These are phyloP conservation scores for Backusella luteola DNA, from an alignment of 192 early-diverging fungal species.

Conservation along the genomic window DNA sequence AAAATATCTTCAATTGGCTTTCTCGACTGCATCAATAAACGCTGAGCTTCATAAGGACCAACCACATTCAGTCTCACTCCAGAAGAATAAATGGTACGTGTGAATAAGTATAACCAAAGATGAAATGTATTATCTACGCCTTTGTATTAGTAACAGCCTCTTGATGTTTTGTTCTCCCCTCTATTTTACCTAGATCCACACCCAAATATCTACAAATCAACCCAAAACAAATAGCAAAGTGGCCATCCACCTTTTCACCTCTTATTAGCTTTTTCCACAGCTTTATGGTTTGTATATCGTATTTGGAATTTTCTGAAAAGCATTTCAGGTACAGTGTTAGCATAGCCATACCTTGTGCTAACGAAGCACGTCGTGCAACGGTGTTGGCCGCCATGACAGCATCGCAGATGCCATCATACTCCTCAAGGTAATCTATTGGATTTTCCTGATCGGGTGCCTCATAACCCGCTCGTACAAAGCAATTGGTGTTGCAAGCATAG, in stretches of 20 bases:
- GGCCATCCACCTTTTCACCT: slow-evolving; percentile 52
- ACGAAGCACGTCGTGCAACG: slow-evolving; percentile 64
- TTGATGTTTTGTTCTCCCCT: background rate
- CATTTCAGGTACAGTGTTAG: slow-evolving; percentile 61
- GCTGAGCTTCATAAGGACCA: slow-evolving; percentile 88
- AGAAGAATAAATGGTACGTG: slow-evolving; percentile 82
- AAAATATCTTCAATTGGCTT: slow-evolving; percentile 46
- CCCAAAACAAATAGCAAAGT: slow-evolving; percentile 81
- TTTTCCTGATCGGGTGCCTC: slow-evolving; percentile 30
- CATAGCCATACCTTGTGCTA: slow-evolving; percentile 68
- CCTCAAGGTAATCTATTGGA: slow-evolving; percentile 24
- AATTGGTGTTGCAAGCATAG: slow-evolving; percentile 66
- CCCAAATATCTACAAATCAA: slow-evolving; percentile 58
- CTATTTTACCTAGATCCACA: slow-evolving; percentile 50
- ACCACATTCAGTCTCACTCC: slow-evolving; percentile 87
- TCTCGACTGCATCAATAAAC: slow-evolving; percentile 62
- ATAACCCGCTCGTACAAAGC: slow-evolving; percentile 65
- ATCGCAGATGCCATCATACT: slow-evolving; percentile 31
- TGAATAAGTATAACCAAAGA: slow-evolving; percentile 81
- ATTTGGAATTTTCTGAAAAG: slow-evolving; percentile 41
- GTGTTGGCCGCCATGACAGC: slow-evolving; percentile 47
- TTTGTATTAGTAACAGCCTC: background rate
- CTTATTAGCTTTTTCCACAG: slow-evolving; percentile 38
- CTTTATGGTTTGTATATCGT: slow-evolving; percentile 21
- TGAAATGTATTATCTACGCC: slow-evolving; percentile 63